phyloP scores from a whole-genome alignment of 345 rosid genomes.

The Lepidium sativum region DNA sequence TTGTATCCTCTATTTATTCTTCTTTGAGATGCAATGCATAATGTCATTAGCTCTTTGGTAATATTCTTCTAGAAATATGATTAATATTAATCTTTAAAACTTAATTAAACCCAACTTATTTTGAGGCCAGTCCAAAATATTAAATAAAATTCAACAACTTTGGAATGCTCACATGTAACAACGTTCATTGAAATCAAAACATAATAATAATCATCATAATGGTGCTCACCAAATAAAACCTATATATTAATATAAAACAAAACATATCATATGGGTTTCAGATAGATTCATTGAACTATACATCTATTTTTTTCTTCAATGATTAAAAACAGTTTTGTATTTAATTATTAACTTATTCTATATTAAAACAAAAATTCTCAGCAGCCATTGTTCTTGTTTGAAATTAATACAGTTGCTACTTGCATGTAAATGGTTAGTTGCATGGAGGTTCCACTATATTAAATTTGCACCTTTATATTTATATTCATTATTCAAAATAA shows the following conservation, averaged over 20 bases:
- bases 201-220: slow-evolving; percentile 11
- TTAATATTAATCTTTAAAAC: background rate
- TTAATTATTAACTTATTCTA: background rate
- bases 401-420: slow-evolving; percentile 4
- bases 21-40: slow-evolving; percentile 3
- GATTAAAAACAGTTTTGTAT: background rate
- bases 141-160: background rate
- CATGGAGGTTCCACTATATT: background rate
- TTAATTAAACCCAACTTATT: background rate
- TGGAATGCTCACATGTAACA: slow-evolving; percentile 25
- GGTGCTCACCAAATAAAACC: slow-evolving; percentile 7
- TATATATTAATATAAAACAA: background rate
- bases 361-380: slow-evolving; percentile 9
- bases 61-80: background rate
- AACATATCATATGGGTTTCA: slow-evolving; percentile 21
- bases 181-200: slow-evolving; percentile 12
- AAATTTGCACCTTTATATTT: background rate
- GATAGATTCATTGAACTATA: slow-evolving; percentile 20
- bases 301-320: background rate
- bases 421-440: slow-evolving; percentile 4
- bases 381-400: background rate
- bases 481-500: background rate
- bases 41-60: background rate
- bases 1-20: background rate
- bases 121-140: slow-evolving; percentile 1